Conservation (phyloP, 257 asterid species). For the Nicotiana otophora region DNA sequence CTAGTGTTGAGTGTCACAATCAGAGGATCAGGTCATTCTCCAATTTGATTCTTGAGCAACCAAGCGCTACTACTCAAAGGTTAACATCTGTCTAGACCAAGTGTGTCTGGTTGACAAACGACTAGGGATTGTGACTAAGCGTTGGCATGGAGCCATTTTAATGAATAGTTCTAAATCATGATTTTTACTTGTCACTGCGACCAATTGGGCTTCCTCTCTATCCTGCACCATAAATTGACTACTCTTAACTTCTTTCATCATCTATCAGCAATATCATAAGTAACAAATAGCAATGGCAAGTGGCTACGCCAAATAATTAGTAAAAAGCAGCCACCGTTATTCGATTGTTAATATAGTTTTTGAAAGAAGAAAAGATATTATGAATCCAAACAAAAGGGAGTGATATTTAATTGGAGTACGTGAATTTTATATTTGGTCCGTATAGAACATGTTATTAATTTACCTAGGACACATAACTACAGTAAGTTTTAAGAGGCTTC, state of each 20-base stretch:
- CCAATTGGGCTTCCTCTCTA: background rate
- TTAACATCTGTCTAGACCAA: background rate
- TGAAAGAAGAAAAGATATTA: background rate
- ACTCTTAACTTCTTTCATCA: background rate
- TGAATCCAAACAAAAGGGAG: background rate
- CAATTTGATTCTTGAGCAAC: background rate
- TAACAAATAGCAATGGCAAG: background rate
- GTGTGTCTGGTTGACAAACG: background rate
- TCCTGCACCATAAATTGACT: background rate
- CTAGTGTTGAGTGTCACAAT: background rate
- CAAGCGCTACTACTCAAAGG: background rate
- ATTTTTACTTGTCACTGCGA: background rate
- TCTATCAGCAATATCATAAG: background rate
- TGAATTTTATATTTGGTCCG: background rate
- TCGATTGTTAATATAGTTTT: background rate
- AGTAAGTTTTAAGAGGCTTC: background rate
- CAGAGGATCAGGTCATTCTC: background rate
- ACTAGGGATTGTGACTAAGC: slow-evolving; percentile 7
- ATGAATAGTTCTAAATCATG: background rate
- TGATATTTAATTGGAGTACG: background rate
- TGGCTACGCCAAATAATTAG: background rate
- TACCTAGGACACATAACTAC: background rate
- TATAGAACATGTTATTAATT: background rate
- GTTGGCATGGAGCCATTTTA: background rate
- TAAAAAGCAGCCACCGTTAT: background rate